A percentile compares a stretch with the other conserved stretches of the same genome.
Evolutionary conservation across 1,284 basidiomycete genomes (phyloP).

Genomic region (Ceratobasidium sp.): DNA sequence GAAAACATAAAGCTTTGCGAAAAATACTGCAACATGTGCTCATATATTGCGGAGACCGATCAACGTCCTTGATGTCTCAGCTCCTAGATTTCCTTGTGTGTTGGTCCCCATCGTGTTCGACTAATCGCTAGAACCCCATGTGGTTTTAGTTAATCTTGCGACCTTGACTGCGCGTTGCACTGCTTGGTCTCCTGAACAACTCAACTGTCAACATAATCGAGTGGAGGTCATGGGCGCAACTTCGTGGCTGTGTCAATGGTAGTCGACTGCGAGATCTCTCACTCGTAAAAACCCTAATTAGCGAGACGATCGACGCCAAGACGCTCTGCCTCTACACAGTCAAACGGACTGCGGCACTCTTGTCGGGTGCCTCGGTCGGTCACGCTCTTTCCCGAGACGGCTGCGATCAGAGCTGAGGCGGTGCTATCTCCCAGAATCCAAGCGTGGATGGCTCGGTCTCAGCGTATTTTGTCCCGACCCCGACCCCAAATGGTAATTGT

Average conservation of each 20-base stretch:
- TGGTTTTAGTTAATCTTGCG: neutral
- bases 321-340: neutral
- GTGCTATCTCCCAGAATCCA: neutral
- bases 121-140: no score
- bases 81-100: neutral
- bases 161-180: neutral
- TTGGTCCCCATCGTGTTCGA: neutral
- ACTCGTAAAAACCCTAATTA: neutral
- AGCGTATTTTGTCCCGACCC: neutral
- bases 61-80: no score
- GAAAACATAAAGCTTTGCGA: no score
- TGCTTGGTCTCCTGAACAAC: neutral
- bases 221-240: neutral
- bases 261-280: neutral
- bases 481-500: neutral
- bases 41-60: no score
- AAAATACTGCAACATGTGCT: no score
- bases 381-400: neutral
- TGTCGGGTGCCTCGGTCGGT: neutral
- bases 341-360: neutral
- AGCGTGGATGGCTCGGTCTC: neutral
- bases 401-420: neutral
- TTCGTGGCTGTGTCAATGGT: neutral
- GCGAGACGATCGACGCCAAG: conserved; percentile 10
- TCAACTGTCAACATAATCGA: neutral